Conservation (phyloP, 306 rosid genomes). For the Vigna mungo region DNA sequence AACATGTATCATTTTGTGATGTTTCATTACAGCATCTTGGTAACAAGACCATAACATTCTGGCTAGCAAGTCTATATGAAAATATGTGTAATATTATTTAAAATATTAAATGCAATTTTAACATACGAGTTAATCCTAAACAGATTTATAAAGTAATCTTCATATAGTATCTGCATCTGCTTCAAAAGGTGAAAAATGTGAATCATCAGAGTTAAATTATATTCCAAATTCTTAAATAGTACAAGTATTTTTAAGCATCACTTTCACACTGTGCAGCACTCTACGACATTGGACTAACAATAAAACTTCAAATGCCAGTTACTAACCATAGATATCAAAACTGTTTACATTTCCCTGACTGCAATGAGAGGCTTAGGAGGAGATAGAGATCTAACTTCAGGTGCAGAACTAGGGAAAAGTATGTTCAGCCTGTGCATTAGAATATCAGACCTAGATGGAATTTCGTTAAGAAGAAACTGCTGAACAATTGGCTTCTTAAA, state of each 20-base stretch:
- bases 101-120: neutral
- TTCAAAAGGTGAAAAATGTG: neutral
- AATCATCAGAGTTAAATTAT: slow-evolving; percentile 15
- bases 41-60: neutral
- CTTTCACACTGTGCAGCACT: slow-evolving; percentile 61
- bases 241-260: slow-evolving; percentile 55
- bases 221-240: slow-evolving; percentile 36
- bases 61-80: neutral
- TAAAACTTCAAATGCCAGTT: slow-evolving; percentile 22
- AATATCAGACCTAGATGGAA: slow-evolving; percentile 84
- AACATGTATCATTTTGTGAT: neutral
- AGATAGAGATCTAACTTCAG: slow-evolving; percentile 80
- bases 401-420: slow-evolving; percentile 95
- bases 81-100: neutral
- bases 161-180: slow-evolving; percentile 5
- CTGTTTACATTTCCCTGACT: slow-evolving; percentile 55
- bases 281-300: slow-evolving; percentile 23
- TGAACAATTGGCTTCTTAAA: slow-evolving; percentile 96
- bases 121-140: neutral
- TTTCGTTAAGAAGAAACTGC: slow-evolving; percentile 92
- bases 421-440: slow-evolving; percentile 92
- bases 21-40: neutral
- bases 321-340: slow-evolving; percentile 36
- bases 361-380: slow-evolving; percentile 86
- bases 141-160: neutral